Evolutionary conservation across 768 basidiomycete genomes (phyloP), one percentile per base, ranked within the genome.

Genomic region (Lepiota subincarnata): DNA sequence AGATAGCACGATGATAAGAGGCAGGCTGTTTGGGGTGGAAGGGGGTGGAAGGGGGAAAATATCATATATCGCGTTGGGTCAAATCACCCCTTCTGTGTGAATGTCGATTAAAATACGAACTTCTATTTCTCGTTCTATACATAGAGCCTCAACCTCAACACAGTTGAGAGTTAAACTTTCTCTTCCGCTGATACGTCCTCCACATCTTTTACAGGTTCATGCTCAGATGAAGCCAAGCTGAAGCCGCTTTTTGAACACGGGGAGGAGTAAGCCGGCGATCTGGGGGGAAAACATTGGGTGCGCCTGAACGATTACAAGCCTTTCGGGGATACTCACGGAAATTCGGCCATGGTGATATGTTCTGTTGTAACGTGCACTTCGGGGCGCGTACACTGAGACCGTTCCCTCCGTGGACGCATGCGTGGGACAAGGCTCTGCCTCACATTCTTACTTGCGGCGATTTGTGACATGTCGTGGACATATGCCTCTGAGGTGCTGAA

Each of bases 351-450:
- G 11, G 79, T 80, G 53, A 83, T 78, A 55, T 81, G 78, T 64
- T 83, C 80, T 10, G 81, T 83, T 13, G 78, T 80, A 45, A 84
- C 79, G 49, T 76, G 77, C 36, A 84, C 74, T 64, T 79, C 77
- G 13, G 74, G 73, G 13, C 74, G 73, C 13, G 66, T 67, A 16
- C 68, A 47, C 24, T 60, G 52, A 46, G 67, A 68, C 49, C 64
- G 70, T 22, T 43, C 72, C 63, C 35, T 66, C 57, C 61, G 64
- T 62, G 50, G 61, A 50, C 50, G 44, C 63, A 16, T 61, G 60
- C 34, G 60, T 13, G 47, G 40, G 36, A 53, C 37, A 12, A 61
- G 63, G 57, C 65, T 68, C 24, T 68, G 68, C 19, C 71, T 68
- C 45, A 65, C 60, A 18, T 66, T 61, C 52, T 67, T 68, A 40